Base-by-base conservation (phyloP, 306 rosid genomes). In the Albizia julibrissin region DNA sequence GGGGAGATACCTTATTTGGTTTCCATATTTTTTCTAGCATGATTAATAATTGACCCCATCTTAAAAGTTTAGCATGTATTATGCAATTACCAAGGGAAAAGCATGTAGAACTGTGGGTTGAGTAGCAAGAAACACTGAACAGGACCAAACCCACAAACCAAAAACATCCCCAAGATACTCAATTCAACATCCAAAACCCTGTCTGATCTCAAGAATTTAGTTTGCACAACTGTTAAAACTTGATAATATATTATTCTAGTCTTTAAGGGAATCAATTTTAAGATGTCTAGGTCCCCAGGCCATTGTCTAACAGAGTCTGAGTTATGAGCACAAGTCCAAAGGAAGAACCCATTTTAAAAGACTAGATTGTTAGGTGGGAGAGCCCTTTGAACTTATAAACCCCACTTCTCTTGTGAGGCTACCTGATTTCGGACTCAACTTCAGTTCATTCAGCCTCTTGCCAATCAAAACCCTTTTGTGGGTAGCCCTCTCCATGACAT, bases 191-290 rank as follows among this genome's bases (percentile, higher is more conserved):
- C 74, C 74, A 69, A 69, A n/a, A 11, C 46, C 27, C 46, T 8
- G 44, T 67, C 47, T 67, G 50, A 40, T 11, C 33, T n/a, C 74
- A 42, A 40, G 62, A 47, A 19, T 72, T 72, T 47, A 47, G 59
- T 24, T 71, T 26, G 58, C 34, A 71, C 22, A 71, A 44, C 39
- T 4, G 26, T 24, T 16, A 16, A 44, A 31, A 27, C 40, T 26
- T 2, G 19, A 46, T 72, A 9, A 72, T 46, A 22, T 43, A 46
- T 27, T 8, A 81, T 22, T 26, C 54, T 67, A 34, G 15, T 18
- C 40, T 68, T 75, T 52, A 49, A 69, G 59, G 71, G 52, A 24
- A 42, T 62, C 62, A 61, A 15, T 40, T 58, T 78, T 78, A 1
- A 72, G 10, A 26, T 39, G 29, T 13, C 16, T 18, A 3, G 18